These are phyloP conservation scores for Fusarium sp. DNA, from an alignment of 2,329 filamentous ascomycete genomes.

Conservation along the genomic window DNA sequence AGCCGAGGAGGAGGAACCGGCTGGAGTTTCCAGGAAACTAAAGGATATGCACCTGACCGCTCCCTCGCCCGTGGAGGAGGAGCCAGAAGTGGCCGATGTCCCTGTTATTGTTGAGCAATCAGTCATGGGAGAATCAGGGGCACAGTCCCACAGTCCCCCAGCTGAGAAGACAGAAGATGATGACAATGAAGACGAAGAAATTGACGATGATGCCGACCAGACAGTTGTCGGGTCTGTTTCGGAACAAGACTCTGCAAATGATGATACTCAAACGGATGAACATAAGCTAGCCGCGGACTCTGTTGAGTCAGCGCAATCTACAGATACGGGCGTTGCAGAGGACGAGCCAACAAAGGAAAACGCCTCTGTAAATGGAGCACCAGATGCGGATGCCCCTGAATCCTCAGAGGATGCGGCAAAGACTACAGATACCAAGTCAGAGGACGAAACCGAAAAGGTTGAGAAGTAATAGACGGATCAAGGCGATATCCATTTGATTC, in stretches of 20 bases:
- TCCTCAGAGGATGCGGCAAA: conserved; percentile 10
- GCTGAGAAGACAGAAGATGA: conserved; percentile 19
- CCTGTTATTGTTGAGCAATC: conserved; percentile 53
- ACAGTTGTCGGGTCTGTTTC: conserved; percentile 35
- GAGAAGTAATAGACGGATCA: conserved; percentile 21
- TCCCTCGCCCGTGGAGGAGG: conserved; percentile 67
- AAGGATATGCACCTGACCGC: conserved; percentile 57
- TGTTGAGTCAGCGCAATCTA: conserved; percentile 22
- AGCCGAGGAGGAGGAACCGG: conserved; percentile 76
- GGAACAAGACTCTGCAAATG: conserved; percentile 29
- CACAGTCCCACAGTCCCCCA: neutral
- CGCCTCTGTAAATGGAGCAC: neutral
- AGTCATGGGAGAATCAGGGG: conserved; percentile 30
- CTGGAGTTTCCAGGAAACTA: conserved; percentile 56
- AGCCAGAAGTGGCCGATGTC: conserved; percentile 51
- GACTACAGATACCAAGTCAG: neutral
- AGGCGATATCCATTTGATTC: conserved; percentile 4
- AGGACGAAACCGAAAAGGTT: conserved; percentile 12
- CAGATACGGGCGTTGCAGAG: conserved; percentile 31
- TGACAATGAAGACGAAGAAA: conserved; percentile 1
- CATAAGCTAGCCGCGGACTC: conserved; percentile 11
- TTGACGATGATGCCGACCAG: conserved; percentile 34
- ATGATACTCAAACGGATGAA: conserved; percentile 3
- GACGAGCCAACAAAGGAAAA: conserved; percentile 1
- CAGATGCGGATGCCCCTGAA: neutral